Conservation (phyloP, 106 monocot genomes). For the Narthecium ossifragum region DNA sequence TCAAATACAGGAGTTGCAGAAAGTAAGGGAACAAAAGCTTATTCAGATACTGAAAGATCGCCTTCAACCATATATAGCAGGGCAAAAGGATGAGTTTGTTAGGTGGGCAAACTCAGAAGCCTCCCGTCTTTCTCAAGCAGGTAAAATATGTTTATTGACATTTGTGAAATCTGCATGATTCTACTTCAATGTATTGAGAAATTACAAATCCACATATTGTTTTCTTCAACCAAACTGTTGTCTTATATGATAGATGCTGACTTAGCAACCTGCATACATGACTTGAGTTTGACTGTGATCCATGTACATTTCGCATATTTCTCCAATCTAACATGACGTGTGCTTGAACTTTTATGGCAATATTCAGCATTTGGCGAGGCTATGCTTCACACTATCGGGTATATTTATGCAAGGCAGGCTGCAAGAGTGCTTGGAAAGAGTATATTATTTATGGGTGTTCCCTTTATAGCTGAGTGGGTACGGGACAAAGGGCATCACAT, state of each 20-base stretch:
- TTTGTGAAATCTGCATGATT: too few species aligned
- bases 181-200: too few species aligned
- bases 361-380: conserved; percentile 94
- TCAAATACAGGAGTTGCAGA: conserved; percentile 60
- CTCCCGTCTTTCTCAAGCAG: conserved; percentile 57
- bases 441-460: conserved; percentile 73
- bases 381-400: conserved; percentile 98
- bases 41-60: conserved; percentile 51
- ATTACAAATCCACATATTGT: too few species aligned
- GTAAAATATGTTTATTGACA: too few species aligned
- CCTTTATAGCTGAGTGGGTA: conserved; percentile 95
- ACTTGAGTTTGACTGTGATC: too few species aligned
- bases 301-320: too few species aligned
- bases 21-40: conserved; percentile 65
- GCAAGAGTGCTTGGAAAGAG: conserved; percentile 73
- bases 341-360: conserved; percentile 1
- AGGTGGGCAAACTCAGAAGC: conserved; percentile 83
- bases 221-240: background rate
- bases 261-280: too few species aligned
- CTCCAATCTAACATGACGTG: background rate
- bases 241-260: too few species aligned
- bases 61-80: conserved; percentile 60
- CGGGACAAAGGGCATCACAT: conserved; percentile 81
- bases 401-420: conserved; percentile 82
- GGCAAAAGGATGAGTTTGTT: conserved; percentile 63